Evolutionary conservation across 2,329 filamentous ascomycete species (phyloP).

Genomic region (Pseudodiploospora longispora): DNA sequence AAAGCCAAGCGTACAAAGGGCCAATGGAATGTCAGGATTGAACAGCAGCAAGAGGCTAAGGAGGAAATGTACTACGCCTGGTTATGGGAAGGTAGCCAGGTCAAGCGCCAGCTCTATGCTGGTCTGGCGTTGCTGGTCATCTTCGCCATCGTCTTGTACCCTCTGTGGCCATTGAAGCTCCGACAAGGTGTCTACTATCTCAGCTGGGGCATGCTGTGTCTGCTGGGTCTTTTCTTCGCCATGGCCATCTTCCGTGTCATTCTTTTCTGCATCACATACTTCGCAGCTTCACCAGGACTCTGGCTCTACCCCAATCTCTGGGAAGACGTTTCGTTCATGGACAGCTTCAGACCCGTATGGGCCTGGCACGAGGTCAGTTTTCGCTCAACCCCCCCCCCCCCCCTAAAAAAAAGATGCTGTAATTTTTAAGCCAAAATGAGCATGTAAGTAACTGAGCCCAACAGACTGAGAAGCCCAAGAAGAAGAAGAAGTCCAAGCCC

Average conservation of each 20-base stretch:
- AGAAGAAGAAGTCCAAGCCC: conserved; percentile 48
- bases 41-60: conserved; percentile 84
- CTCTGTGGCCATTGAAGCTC: conserved; percentile 87
- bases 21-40: conserved; percentile 90
- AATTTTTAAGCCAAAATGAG: too few species aligned
- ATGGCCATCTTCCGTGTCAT: conserved; percentile 98
- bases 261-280: conserved; percentile 87
- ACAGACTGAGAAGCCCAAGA: conserved; percentile 33
- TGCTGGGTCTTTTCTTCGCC: conserved; percentile 88
- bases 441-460: too few species aligned
- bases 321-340: conserved; percentile 97
- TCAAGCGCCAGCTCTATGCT: conserved; percentile 90
- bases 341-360: conserved; percentile 93
- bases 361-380: conserved; percentile 87
- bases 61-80: conserved; percentile 94
- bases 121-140: conserved; percentile 73
- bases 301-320: conserved; percentile 98
- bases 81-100: conserved; percentile 89
- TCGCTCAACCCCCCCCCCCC: too few species aligned
- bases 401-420: conserved; percentile 12
- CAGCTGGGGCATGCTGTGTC: conserved; percentile 83
- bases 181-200: conserved; percentile 95
- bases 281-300: conserved; percentile 74
- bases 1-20: conserved; percentile 87
- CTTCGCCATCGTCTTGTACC: conserved; percentile 87